Evolutionary conservation across 108 stramenopile genomes (phyloP).

Genomic region (Licmophora abbreviata): DNA sequence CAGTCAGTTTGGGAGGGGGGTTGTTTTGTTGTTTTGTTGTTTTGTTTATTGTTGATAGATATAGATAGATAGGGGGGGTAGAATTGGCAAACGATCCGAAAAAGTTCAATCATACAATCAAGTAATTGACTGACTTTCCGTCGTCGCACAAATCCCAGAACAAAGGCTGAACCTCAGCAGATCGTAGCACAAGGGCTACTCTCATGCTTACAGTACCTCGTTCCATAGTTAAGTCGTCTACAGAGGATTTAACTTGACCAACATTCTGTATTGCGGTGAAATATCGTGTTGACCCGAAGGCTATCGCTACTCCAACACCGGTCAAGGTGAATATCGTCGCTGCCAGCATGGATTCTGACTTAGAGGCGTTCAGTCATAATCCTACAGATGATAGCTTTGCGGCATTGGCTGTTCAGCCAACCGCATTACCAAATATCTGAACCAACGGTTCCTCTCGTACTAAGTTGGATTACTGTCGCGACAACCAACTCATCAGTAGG

Average conservation of each 20-base stretch:
- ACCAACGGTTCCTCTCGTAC: conserved; percentile 98
- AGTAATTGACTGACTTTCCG: too few relatives aligned
- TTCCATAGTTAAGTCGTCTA: conserved; percentile 87
- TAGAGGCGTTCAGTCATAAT: conserved; percentile 94
- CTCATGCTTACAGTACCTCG: conserved; percentile 60
- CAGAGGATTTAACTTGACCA: conserved; percentile 91
- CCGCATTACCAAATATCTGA: conserved; percentile 93
- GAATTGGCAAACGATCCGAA: background rate
- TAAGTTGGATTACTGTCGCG: conserved; percentile 96
- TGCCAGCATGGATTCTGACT: conserved; percentile 94
- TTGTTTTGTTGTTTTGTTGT: too few relatives aligned
- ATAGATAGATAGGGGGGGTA: background rate
- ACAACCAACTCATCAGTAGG: conserved; percentile 87
- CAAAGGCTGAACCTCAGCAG: conserved; percentile 94
- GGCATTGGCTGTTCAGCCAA: conserved; percentile 89
- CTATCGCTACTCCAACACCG: conserved; percentile 68
- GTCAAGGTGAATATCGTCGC: conserved; percentile 79
- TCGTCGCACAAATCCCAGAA: conserved; percentile 84
- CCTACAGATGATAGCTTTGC: conserved; percentile 91
- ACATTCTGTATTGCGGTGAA: conserved; percentile 72
- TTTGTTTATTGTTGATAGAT: too few relatives aligned
- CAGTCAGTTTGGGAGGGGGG: too few relatives aligned
- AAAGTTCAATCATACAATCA: too few relatives aligned
- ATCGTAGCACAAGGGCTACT: conserved; percentile 92
- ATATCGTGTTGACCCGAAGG: conserved; percentile 57